Conservation (phyloP, 2,329 filamentous ascomycete genomes). For the Colletotrichum sp. region DNA sequence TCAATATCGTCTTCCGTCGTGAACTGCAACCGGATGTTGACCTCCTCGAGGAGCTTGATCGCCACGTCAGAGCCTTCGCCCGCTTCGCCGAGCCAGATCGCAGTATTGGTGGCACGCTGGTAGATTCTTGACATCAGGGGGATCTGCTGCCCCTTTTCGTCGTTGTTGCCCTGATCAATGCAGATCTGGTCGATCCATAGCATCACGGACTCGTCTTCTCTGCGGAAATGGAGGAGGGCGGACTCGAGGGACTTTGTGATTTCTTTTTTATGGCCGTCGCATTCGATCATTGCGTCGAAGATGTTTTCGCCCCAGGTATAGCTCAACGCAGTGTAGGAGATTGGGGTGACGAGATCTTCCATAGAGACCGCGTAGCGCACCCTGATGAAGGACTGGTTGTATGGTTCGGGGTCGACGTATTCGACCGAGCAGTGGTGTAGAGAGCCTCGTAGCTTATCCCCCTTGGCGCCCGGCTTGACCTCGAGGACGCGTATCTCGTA, state of each 20-base stretch:
- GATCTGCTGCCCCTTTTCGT: slow-evolving; percentile 19
- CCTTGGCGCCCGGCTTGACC: background rate
- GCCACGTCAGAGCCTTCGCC: slow-evolving; percentile 26
- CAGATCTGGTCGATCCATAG: slow-evolving; percentile 23
- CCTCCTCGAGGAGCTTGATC: background rate
- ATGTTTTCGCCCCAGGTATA: background rate
- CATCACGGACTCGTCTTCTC: background rate
- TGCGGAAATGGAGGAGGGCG: background rate
- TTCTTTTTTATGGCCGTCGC: background rate
- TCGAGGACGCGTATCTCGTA: background rate
- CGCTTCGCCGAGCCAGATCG: slow-evolving; percentile 25
- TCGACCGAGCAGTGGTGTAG: slow-evolving; percentile 1
- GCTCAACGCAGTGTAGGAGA: background rate
- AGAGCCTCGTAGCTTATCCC: background rate
- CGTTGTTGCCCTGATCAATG: slow-evolving; percentile 9
- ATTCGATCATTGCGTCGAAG: background rate
- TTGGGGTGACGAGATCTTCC: background rate
- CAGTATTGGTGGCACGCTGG: background rate
- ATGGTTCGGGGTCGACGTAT: background rate
- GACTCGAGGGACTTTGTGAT: background rate
- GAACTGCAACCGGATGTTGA: background rate
- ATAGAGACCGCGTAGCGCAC: background rate
- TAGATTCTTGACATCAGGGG: slow-evolving; percentile 20
- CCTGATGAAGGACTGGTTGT: background rate
- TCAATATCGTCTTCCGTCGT: background rate